phyloP scores from a whole-genome alignment of 306 rosid species.

The Carpinus viminea region DNA sequence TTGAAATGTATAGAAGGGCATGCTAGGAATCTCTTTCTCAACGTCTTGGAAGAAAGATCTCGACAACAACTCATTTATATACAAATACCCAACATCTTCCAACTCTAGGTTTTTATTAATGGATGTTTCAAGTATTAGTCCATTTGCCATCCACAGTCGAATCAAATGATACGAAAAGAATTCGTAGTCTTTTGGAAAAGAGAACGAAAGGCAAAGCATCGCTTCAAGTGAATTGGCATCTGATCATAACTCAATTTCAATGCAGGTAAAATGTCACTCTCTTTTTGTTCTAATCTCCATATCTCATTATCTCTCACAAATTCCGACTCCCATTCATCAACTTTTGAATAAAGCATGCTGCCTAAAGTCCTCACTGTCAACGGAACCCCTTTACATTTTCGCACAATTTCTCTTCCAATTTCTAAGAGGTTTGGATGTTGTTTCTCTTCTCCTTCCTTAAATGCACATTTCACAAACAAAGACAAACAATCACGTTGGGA shows the following conservation, averaged over 20 bases:
- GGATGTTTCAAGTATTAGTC: no score
- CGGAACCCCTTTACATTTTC: constrained; percentile 31
- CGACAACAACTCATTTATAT: constrained; percentile 21
- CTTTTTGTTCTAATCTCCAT: constrained; percentile 9
- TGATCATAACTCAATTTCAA: constrained; percentile 27
- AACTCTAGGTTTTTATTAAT: no score
- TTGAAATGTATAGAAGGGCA: constrained; percentile 7
- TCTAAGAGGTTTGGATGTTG: constrained; percentile 18
- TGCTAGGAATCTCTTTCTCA: no score
- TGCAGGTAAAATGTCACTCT: constrained; percentile 10
- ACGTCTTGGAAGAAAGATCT: constrained; percentile 35
- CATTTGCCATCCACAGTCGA: no score
- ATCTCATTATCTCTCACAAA: background rate
- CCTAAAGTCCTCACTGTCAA: constrained; percentile 30
- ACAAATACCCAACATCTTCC: constrained; percentile 18
- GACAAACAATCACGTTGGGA: background rate
- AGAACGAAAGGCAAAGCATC: constrained; percentile 34
- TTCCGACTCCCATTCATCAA: constrained; percentile 17
- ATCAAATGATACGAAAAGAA: background rate
- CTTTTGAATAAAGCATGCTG: constrained; percentile 26
- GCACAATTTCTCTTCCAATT: constrained; percentile 26
- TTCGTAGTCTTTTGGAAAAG: constrained; percentile 7
- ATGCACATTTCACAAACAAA: constrained; percentile 21
- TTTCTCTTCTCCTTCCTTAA: background rate
- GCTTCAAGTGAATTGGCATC: constrained; percentile 12